Evolutionary conservation across 2,329 filamentous ascomycete species (phyloP), one percentile per base, ranked within the genome.

Genomic region (Colletotrichum sp.): DNA sequence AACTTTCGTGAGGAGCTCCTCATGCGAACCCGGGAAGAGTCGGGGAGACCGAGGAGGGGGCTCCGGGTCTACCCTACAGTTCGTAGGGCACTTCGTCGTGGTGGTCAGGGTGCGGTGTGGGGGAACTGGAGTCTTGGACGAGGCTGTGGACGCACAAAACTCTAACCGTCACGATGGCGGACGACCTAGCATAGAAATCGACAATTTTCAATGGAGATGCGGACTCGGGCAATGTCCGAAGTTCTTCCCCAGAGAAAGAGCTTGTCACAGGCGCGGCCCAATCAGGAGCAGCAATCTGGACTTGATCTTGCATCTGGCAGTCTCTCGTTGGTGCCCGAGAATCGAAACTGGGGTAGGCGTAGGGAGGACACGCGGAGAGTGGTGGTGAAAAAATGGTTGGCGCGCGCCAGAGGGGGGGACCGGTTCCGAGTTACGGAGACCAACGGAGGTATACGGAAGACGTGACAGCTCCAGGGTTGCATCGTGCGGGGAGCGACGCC

Each of bases 191-290:
- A 18, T 38, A 21, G 10, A 12, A 24, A 48, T 75, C 18, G 34
- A 63, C 58, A 32, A 69, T 74, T 58, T 48, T 52, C n/a, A 28
- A 60, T 64, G n/a, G 28, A 70, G 67, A 18, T 64, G 58, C 34
- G 64, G 64, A 69, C 58, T 68, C 74, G 74, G 74, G 30, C 65
- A 74, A 76, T 76, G 70, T 69, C 74, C 74, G 74, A 76, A 24
- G 32, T 26, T 61, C 32, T 58, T 64, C 70, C 55, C 70, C 65
- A 68, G 48, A 76, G 12, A 60, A 60, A 18, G 57, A 52, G 64
- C 57, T 69, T 65, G 58, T 48, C 64, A 34, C 21, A 18, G 30
- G 18, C 15, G 21, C 10, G 13, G 21, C 34, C 70, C 73, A 75
- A 73, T 69, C 64, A 65, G 34, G 26, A 28, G 7, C 26, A 18